Percentiles rank a stretch among this genome's conserved stretches.
phyloP scores from a whole-genome alignment of 768 basidiomycete genomes.

The Amylocystis lapponica region DNA sequence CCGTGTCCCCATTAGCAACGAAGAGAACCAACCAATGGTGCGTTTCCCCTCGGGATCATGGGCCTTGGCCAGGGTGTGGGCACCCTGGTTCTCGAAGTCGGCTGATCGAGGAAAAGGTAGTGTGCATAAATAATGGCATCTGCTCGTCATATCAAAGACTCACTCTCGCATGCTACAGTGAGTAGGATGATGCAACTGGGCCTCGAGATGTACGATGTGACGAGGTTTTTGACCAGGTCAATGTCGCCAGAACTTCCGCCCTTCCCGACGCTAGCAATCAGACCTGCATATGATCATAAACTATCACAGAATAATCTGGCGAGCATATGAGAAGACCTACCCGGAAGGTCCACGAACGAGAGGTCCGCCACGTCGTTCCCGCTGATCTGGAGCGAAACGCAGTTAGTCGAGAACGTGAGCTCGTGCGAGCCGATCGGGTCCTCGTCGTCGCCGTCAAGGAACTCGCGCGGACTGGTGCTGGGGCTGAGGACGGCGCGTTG shows the following conservation, averaged over 20 bases:
- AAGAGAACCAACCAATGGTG: constrained; percentile 70
- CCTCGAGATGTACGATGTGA: constrained; percentile 51
- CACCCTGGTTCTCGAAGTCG: constrained; percentile 77
- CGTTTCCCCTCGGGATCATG: constrained; percentile 58
- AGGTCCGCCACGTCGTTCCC: constrained; percentile 34
- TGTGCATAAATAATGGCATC: background rate
- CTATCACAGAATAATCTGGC: background rate
- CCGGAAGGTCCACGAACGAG: constrained; percentile 36
- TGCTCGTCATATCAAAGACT: constrained; percentile 10
- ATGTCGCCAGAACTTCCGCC: constrained; percentile 52
- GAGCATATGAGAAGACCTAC: constrained; percentile 13
- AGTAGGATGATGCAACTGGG: constrained; percentile 59
- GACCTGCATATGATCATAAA: constrained; percentile 29
- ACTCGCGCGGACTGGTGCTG: constrained; percentile 22
- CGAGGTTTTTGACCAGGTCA: constrained; percentile 52
- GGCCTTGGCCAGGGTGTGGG: constrained; percentile 55
- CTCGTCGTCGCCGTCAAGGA: constrained; percentile 34
- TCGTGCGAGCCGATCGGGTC: constrained; percentile 11
- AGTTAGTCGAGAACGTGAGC: constrained; percentile 31
- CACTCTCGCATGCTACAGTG: constrained; percentile 61
- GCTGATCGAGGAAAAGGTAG: constrained; percentile 35
- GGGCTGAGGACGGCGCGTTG: constrained; percentile 66
- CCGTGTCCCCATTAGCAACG: too few relatives aligned
- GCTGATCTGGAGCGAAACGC: constrained; percentile 31
- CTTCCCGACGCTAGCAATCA: constrained; percentile 39